Percentiles rank a stretch among this genome's conserved stretches.
phyloP scores from a whole-genome alignment of 2,329 filamentous ascomycete genomes.

The Dissoconium aciculare region DNA sequence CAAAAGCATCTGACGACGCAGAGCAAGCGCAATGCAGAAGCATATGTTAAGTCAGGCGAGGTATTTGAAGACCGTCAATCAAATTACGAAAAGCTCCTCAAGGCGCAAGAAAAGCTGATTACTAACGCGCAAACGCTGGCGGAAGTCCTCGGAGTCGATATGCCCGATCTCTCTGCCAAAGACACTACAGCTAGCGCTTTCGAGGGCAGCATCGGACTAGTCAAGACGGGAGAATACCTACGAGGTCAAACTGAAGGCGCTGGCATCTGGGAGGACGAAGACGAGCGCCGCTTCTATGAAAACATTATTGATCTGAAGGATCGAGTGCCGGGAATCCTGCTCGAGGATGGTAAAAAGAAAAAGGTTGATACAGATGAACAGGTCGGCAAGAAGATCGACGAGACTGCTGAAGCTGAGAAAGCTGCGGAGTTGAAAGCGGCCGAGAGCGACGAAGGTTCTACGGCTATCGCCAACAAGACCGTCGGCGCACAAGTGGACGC shows the following conservation, averaged over 20 bases:
- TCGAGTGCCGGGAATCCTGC: constrained; percentile 81
- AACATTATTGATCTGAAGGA: constrained; percentile 90
- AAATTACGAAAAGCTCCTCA: constrained; percentile 87
- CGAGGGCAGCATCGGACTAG: constrained; percentile 72
- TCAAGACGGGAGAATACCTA: constrained; percentile 87
- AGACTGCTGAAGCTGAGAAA: constrained; percentile 30
- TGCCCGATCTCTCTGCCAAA: constrained; percentile 82
- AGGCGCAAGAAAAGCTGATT: constrained; percentile 78
- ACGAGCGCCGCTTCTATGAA: constrained; percentile 95
- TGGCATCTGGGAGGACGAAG: constrained; percentile 97
- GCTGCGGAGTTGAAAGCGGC: constrained; percentile 36
- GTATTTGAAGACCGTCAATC: constrained; percentile 95
- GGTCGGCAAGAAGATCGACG: constrained; percentile 58
- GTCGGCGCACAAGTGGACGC: constrained; percentile 94
- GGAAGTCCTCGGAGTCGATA: constrained; percentile 74
- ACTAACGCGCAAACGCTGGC: constrained; percentile 83
- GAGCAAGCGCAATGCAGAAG: constrained; percentile 87
- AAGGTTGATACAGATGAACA: constrained; percentile 69
- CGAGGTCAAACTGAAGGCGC: constrained; percentile 78
- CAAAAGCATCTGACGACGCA: constrained; percentile 79
- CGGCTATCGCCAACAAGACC: constrained; percentile 91
- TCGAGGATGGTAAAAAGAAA: constrained; percentile 93
- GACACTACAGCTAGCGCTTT: constrained; percentile 51
- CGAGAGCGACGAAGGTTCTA: constrained; percentile 67
- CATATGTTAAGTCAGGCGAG: constrained; percentile 95